phyloP scores from a whole-genome alignment of 2,329 filamentous ascomycete species.

The Venturia asperata region DNA sequence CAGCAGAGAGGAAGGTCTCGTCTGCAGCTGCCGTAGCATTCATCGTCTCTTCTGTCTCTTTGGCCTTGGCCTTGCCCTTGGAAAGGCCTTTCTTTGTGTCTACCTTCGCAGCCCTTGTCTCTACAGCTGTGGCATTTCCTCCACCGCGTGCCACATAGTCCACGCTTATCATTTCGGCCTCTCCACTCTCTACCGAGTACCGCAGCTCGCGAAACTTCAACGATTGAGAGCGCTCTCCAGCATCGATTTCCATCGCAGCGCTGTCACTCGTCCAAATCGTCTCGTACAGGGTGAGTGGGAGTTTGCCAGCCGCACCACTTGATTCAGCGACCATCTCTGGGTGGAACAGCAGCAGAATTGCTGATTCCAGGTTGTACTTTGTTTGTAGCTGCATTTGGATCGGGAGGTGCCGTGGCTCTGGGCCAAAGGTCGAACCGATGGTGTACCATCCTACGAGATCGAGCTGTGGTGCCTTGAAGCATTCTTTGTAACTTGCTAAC shows the following conservation, averaged over 20 bases:
- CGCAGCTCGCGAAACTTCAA: conserved; percentile 76
- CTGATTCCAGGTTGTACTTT: conserved; percentile 66
- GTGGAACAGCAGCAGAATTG: conserved; percentile 84
- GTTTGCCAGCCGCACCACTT: conserved; percentile 61
- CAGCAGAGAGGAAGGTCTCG: conserved; percentile 43
- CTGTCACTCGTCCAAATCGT: conserved; percentile 44
- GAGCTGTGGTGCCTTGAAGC: conserved; percentile 76
- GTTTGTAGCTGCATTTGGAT: conserved; percentile 72
- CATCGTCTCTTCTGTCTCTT: conserved; percentile 24
- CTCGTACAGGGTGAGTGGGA: conserved; percentile 89
- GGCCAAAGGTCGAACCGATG: conserved; percentile 64
- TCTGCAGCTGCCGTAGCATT: conserved; percentile 28
- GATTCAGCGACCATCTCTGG: conserved; percentile 49
- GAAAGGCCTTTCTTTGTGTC: conserved; percentile 38
- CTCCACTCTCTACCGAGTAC: conserved; percentile 85
- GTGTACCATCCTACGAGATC: conserved; percentile 89
- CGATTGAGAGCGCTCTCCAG: conserved; percentile 39
- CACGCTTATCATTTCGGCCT: conserved; percentile 96
- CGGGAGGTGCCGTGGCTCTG: conserved; percentile 57
- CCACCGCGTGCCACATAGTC: conserved; percentile 84
- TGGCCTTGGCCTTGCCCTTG: conserved; percentile 51
- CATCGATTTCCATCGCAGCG: conserved; percentile 54
- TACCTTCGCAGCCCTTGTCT: conserved; percentile 25
- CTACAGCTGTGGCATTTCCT: conserved; percentile 65
- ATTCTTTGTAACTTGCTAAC: conserved; percentile 70